Conservation (phyloP, 2,329 filamentous ascomycete genomes). For the Escovopsis weberi region DNA sequence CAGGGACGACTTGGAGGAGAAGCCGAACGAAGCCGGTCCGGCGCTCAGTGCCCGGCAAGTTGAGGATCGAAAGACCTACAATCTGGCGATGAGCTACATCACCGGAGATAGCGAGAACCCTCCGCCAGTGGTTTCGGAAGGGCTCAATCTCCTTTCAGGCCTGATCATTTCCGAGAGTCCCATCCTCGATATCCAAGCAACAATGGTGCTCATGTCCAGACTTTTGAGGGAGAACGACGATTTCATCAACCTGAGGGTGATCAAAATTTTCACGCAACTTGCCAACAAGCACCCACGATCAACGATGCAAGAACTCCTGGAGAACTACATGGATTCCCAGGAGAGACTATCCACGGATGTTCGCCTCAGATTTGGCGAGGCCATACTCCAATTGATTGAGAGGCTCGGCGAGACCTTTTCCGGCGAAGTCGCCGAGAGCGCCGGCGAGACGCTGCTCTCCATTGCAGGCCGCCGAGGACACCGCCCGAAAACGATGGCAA, state of each 20-base stretch:
- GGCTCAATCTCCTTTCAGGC: constrained; percentile 42
- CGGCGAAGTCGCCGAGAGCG: constrained; percentile 34
- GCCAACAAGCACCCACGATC: constrained; percentile 47
- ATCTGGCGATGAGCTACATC: constrained; percentile 49
- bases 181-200: constrained; percentile 50
- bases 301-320: constrained; percentile 46
- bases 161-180: constrained; percentile 42
- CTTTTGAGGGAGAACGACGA: constrained; percentile 53
- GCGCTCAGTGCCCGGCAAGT: constrained; percentile 32
- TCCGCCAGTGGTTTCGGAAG: constrained; percentile 51
- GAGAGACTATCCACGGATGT: constrained; percentile 47
- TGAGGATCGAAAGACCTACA: constrained; percentile 48
- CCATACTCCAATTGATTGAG: constrained; percentile 49
- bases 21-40: constrained; percentile 21
- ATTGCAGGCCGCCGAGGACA: constrained; percentile 49
- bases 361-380: constrained; percentile 55
- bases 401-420: constrained; percentile 41
- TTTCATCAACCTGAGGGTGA: constrained; percentile 55
- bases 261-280: constrained; percentile 49
- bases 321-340: constrained; percentile 50
- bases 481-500: constrained; percentile 42
- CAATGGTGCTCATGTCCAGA: constrained; percentile 47
- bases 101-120: constrained; percentile 41
- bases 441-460: constrained; percentile 45
- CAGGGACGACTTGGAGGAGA: constrained; percentile 34